Evolutionary conservation across 805 yeast species (phyloP).

Genomic region (Kuraishia cidri): DNA sequence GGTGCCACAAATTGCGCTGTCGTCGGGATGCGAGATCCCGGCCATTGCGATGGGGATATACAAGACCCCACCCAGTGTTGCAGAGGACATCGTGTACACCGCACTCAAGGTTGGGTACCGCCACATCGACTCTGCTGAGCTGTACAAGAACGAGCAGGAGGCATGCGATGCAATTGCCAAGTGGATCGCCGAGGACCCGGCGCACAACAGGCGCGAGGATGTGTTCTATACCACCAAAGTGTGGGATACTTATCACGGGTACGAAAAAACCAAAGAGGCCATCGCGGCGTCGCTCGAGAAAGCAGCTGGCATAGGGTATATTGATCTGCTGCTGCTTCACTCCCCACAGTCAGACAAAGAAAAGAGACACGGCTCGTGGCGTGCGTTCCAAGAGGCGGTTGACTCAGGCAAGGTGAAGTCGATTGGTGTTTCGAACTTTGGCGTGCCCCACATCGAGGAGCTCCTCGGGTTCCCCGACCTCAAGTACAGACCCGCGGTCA

Average conservation of each 20-base stretch:
- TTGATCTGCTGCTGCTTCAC: constrained; percentile 47
- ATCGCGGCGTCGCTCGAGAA: constrained; percentile 27
- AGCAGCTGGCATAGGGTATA: constrained; percentile 28
- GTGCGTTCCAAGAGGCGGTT: constrained; percentile 48
- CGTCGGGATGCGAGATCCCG: constrained; percentile 45
- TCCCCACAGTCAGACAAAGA: constrained; percentile 36
- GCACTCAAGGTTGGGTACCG: constrained; percentile 65
- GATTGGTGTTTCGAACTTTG: constrained; percentile 62
- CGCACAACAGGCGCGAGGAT: constrained; percentile 21
- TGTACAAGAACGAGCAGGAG: constrained; percentile 57
- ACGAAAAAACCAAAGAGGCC: constrained; percentile 30
- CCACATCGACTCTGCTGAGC: constrained; percentile 65
- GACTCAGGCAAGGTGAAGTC: constrained; percentile 36
- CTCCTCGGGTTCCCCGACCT: constrained; percentile 35
- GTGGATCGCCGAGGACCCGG: constrained; percentile 31
- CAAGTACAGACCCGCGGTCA: constrained; percentile 31
- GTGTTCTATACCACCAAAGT: constrained; percentile 32
- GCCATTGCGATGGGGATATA: constrained; percentile 50
- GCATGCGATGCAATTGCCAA: constrained; percentile 48
- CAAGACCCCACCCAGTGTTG: constrained; percentile 25
- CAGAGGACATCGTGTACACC: constrained; percentile 34
- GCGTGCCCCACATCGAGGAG: constrained; percentile 46
- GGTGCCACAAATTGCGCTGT: constrained; percentile 14
- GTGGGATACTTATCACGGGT: constrained; percentile 27
- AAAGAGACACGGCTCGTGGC: constrained; percentile 40